Conservation (phyloP, 1,284 basidiomycete species). For the Pascua sp. region DNA sequence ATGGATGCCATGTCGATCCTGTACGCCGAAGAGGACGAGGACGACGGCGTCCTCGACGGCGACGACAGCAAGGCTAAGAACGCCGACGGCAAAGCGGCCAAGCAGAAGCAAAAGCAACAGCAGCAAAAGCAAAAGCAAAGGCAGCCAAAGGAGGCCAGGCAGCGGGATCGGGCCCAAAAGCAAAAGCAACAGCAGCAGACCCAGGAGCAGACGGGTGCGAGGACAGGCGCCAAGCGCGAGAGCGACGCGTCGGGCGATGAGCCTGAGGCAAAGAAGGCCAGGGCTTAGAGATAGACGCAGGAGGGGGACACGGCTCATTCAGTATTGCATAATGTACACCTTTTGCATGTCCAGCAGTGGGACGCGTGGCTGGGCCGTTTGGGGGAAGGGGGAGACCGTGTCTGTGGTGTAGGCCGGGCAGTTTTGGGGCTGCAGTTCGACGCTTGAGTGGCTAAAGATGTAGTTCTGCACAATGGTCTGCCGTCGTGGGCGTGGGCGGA, state of each 20-base stretch:
- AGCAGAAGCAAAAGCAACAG: background rate
- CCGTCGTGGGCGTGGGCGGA: too few species aligned
- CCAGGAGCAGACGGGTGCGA: background rate
- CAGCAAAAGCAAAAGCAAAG: background rate
- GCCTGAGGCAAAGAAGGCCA: conserved; percentile 2
- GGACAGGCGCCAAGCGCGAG: conserved; percentile 1
- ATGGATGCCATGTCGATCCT: conserved; percentile 66
- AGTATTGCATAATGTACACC: too few species aligned
- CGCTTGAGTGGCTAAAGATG: too few species aligned
- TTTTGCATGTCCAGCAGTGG: too few species aligned
- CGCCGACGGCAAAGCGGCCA: background rate
- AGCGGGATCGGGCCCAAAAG: background rate
- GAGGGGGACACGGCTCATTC: too few species aligned
- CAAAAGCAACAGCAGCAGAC: background rate
- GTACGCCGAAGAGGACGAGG: conserved; percentile 60
- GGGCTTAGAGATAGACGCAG: too few species aligned
- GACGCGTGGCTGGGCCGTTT: too few species aligned
- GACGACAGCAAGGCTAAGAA: background rate
- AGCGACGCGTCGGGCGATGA: conserved; percentile 2
- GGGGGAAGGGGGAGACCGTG: too few species aligned
- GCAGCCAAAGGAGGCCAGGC: background rate
- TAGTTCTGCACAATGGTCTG: too few species aligned
- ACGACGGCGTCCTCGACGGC: conserved; percentile 50
- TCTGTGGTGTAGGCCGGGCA: too few species aligned
- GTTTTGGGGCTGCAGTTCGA: too few species aligned